Percentiles rank a stretch among this genome's conserved stretches.
Conservation (phyloP, 2,329 filamentous ascomycete species). For the Stagonosporopsis cucurbitacearum region DNA sequence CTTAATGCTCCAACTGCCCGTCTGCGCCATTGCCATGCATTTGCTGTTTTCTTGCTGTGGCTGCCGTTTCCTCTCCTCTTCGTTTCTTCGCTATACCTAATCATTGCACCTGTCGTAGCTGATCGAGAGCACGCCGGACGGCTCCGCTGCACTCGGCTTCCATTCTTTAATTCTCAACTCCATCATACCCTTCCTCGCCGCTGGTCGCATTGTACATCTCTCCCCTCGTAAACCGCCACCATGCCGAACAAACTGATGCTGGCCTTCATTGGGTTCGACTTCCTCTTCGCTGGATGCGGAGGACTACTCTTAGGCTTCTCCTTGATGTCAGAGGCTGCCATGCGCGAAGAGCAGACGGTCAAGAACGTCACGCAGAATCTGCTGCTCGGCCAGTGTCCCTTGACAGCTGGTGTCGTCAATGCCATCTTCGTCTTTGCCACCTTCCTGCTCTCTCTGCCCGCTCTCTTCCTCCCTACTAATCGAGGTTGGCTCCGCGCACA, state of each 20-base stretch:
- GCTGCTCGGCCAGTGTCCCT: conserved; percentile 59
- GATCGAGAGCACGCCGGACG: conserved; percentile 48
- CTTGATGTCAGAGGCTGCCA: conserved; percentile 56
- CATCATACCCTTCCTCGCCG: conserved; percentile 13
- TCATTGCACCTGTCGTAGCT: conserved; percentile 39
- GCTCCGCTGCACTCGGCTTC: conserved; percentile 44
- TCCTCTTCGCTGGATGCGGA: conserved; percentile 60
- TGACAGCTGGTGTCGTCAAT: conserved; percentile 74
- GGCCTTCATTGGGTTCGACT: conserved; percentile 58
- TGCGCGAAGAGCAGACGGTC: conserved; percentile 52
- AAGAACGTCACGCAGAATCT: conserved; percentile 60
- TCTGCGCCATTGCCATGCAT: conserved; percentile 33
- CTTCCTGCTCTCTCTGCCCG: conserved; percentile 73
- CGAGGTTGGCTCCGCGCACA: conserved; percentile 74
- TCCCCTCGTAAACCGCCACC: conserved; percentile 32
- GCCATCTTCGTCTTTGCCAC: conserved; percentile 73
- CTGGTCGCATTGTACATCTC: conserved; percentile 23
- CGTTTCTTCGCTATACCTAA: conserved; percentile 40
- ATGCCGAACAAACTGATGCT: conserved; percentile 62
- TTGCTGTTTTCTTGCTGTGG: conserved; percentile 31
- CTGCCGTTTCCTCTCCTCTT: conserved; percentile 36
- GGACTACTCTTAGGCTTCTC: conserved; percentile 61
- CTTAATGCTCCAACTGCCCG: conserved; percentile 44
- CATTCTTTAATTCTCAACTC: conserved; percentile 32
- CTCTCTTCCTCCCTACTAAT: conserved; percentile 69